These are phyloP conservation scores for Lachancea mirantina DNA, from an alignment of 805 yeast species.

Conservation along the genomic window DNA sequence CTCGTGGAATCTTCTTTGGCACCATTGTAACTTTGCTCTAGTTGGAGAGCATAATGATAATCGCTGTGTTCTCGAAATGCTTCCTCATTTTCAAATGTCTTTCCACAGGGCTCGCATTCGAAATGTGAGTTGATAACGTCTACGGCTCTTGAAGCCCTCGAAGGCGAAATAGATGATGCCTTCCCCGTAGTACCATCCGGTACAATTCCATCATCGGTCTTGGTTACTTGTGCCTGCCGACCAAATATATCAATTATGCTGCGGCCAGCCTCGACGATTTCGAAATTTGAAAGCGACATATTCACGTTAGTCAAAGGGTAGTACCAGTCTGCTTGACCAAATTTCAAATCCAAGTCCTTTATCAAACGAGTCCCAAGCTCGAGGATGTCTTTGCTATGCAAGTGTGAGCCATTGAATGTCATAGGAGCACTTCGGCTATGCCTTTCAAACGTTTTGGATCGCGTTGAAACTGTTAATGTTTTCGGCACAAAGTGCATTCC, in stretches of 20 bases:
- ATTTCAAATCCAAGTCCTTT: conserved; percentile 33
- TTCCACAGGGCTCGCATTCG: conserved; percentile 19
- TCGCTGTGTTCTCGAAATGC: conserved; percentile 43
- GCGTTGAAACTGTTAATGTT: conserved; percentile 37
- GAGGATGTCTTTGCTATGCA: conserved; percentile 23
- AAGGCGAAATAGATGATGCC: neutral
- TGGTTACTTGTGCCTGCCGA: conserved; percentile 12
- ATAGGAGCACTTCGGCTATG: conserved; percentile 21
- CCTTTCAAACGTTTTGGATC: conserved; percentile 20
- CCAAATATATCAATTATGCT: conserved; percentile 31
- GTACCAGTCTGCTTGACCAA: conserved; percentile 21
- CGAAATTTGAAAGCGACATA: conserved; percentile 49
- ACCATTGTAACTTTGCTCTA: conserved; percentile 40
- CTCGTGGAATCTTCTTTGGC: conserved; percentile 18
- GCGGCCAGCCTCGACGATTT: conserved; percentile 32
- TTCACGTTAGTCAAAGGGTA: conserved; percentile 48
- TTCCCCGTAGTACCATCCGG: too few species aligned
- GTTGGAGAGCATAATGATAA: conserved; percentile 45
- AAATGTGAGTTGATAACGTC: neutral
- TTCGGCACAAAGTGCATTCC: conserved; percentile 37
- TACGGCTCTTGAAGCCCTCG: neutral
- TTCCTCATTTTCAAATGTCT: conserved; percentile 12
- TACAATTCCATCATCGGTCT: too few species aligned
- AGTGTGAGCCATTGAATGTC: conserved; percentile 9
- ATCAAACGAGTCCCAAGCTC: conserved; percentile 35